Conservation (phyloP, 495 filamentous ascomycete genomes). For the Neurospora sp. region DNA sequence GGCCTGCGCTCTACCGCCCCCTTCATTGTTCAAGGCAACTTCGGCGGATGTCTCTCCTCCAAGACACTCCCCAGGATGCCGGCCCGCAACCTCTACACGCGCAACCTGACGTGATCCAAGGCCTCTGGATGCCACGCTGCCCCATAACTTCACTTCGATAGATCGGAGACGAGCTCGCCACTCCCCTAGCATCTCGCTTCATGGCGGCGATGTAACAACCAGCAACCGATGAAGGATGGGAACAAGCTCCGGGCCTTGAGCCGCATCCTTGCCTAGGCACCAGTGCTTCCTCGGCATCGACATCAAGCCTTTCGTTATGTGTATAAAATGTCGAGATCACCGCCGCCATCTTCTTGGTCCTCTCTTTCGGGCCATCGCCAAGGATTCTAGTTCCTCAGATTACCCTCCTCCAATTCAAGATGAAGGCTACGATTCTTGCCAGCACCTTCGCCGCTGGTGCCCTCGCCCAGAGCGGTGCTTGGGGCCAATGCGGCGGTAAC, state of each 20-base stretch:
- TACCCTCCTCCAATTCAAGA: slow-evolving; percentile 5
- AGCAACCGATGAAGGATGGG: not conserved
- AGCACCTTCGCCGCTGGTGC: slow-evolving; percentile 14
- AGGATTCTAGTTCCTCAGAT: not conserved
- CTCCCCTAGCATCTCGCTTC: slow-evolving; percentile 4
- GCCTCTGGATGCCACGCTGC: slow-evolving; percentile 3
- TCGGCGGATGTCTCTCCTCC: slow-evolving; percentile 7
- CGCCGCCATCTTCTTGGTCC: not conserved
- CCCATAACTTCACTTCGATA: not conserved
- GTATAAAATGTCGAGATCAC: not conserved
- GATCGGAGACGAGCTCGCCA: not conserved
- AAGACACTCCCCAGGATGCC: not conserved
- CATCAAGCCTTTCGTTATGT: not conserved
- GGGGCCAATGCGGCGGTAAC: slow-evolving; percentile 38
- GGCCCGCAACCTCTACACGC: not conserved
- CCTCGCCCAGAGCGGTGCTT: slow-evolving; percentile 19
- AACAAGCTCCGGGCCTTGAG: slow-evolving; percentile 1
- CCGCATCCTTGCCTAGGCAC: slow-evolving; percentile 1
- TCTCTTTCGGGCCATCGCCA: not conserved
- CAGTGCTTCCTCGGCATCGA: not conserved
- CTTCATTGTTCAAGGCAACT: slow-evolving; percentile 6
- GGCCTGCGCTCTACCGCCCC: slow-evolving; percentile 9
- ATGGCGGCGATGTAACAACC: not conserved
- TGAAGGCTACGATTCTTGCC: slow-evolving; percentile 21
- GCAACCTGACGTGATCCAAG: not conserved